Evolutionary conservation across 306 rosid genomes (phyloP), one percentile per base, ranked within the genome.

Genomic region (Vigna trinervia): DNA sequence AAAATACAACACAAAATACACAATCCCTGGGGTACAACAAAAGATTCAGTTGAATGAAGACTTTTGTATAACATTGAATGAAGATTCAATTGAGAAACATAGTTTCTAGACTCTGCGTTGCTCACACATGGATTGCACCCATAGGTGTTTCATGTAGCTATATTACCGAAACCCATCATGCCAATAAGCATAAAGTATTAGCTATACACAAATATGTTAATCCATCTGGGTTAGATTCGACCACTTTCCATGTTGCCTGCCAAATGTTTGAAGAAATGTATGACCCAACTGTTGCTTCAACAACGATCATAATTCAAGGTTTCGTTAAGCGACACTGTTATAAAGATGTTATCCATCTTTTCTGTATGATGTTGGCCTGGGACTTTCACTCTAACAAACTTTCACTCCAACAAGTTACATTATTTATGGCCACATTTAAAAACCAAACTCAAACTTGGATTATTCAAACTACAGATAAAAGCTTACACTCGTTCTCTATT

Each of bases 191-290:
- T 20, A 80, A 77, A 51, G 57, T 38, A 41, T 80, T 75, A 4
- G 5, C 51, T 79, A 47, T 47, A 43, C 80, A 51, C 46, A 20
- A 80, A 54, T n/a, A 51, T 11, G n/a, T 2, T 53, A 10, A 12
- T 4, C 17, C 11, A 0, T 8, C 0, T 7, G 2, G 47, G 3
- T 26, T 17, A 5, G 84, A 38, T 77, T 79, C 90, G 19, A 77
- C 70, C 7, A 38, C 83, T 48, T 72, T 86, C 73, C 67, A 69
- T 23, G 61, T 68, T 80, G 98, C 94, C 26, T 80, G 84, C 41
- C 85, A 90, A 57, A 17, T 86, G 93, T 94, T 90, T 69, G 96
- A 84, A 15, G 82, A 86, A 87, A 54, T 60, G 92, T 69, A 90
- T 80, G 87, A 81, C 52, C 75, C 84, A 75, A 82, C 69, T 50